These are phyloP conservation scores for Echites panduratus DNA, from an alignment of 257 asterid species.

Conservation along the genomic window DNA sequence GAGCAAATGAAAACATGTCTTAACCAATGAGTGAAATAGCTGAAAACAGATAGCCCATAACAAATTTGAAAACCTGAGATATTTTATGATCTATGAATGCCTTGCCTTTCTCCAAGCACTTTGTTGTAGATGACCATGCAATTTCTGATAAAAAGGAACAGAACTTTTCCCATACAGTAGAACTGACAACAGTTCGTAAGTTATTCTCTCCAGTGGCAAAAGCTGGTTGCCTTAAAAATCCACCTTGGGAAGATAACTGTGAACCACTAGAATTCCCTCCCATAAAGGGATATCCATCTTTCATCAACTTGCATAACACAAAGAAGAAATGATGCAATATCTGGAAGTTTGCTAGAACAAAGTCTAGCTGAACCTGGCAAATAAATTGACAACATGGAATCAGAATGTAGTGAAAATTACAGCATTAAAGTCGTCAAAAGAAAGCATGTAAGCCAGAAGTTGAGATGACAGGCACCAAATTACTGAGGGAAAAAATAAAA, in stretches of 20 bases:
- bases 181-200: conserved; percentile 32
- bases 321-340: conserved; percentile 86
- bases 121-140: conserved; percentile 69
- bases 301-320: conserved; percentile 73
- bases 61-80: conserved; percentile 56
- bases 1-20: background rate
- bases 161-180: conserved; percentile 58
- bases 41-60: conserved; percentile 1
- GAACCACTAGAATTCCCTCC: conserved; percentile 30
- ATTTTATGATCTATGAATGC: conserved; percentile 54
- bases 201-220: conserved; percentile 36
- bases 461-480: background rate
- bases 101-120: conserved; percentile 84
- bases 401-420: background rate
- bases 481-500: background rate
- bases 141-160: conserved; percentile 57
- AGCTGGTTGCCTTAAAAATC: conserved; percentile 65
- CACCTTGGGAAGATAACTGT: conserved; percentile 64
- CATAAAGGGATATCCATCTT: conserved; percentile 58
- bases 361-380: conserved; percentile 74
- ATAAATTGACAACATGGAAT: background rate
- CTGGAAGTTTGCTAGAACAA: conserved; percentile 62
- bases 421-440: background rate
- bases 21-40: background rate
- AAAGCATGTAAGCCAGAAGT: background rate